A percentile compares a stretch with the other conserved stretches of the same genome.
Conservation (phyloP, 306 rosid species). For the Nissolia schottii region DNA sequence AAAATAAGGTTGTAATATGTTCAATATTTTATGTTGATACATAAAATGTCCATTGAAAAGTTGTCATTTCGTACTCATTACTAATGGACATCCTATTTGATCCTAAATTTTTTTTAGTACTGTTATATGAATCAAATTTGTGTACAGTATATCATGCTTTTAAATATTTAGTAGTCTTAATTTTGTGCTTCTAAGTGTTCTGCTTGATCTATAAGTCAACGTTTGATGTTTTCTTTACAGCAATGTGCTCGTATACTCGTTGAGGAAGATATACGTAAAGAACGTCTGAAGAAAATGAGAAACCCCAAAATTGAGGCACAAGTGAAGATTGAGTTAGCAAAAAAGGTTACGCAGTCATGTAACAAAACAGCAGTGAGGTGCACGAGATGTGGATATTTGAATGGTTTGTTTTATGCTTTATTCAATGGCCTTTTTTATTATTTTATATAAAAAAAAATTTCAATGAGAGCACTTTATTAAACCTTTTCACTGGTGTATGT, state of each 20-base stretch:
- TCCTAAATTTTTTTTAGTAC: not conserved
- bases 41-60: not conserved
- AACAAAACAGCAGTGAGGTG: constrained; percentile 47
- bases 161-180: not conserved
- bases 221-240: constrained; percentile 43
- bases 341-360: not conserved
- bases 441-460: no score
- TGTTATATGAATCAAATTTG: not conserved
- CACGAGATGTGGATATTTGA: constrained; percentile 59
- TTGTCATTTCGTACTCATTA: constrained; percentile 1
- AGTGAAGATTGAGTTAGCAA: constrained; percentile 48
- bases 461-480: not conserved
- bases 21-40: not conserved
- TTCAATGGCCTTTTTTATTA: not conserved
- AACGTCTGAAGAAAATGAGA: constrained; percentile 61
- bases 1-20: not conserved
- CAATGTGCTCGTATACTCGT: constrained; percentile 73
- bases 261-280: constrained; percentile 37
- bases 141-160: not conserved
- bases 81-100: not conserved
- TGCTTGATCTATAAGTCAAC: constrained; percentile 13
- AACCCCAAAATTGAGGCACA: constrained; percentile 46
- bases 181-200: constrained; percentile 8
- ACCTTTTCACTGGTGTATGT: not conserved
- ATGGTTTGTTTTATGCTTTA: constrained; percentile 52